These are phyloP conservation scores for Chlorokybus atmophyticus DNA, from an alignment of 139 green algal species.

Conservation along the genomic window DNA sequence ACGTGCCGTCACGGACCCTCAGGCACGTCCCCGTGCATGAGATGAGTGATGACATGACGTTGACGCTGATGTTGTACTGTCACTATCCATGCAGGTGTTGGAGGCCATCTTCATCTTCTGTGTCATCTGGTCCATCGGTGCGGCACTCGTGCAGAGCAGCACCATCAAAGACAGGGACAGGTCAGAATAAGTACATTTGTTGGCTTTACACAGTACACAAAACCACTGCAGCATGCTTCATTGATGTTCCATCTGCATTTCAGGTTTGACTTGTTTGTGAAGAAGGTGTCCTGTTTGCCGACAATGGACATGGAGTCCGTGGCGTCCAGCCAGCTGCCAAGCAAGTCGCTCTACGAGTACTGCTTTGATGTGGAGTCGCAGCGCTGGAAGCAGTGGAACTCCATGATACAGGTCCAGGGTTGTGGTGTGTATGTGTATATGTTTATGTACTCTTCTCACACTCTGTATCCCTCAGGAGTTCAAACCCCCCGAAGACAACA, in stretches of 20 bases:
- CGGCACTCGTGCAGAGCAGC: constrained; percentile 38
- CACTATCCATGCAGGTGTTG: too few relatives aligned
- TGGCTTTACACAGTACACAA: too few relatives aligned
- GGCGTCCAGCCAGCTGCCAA: constrained; percentile 40
- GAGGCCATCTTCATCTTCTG: constrained; percentile 65
- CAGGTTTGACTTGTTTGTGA: constrained; percentile 63
- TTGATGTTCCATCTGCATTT: too few relatives aligned
- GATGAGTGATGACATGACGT: constrained; percentile 13
- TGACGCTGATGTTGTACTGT: constrained; percentile 17
- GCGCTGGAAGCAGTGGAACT: constrained; percentile 55
- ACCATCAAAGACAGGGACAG: constrained; percentile 44
- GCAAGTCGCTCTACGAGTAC: constrained; percentile 69
- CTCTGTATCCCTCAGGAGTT: constrained; percentile 25
- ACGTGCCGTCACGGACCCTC: constrained; percentile 28
- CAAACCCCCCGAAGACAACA: constrained; percentile 37
- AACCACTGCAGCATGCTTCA: too few relatives aligned
- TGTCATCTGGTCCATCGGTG: constrained; percentile 54
- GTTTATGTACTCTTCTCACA: not conserved
- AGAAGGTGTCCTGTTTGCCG: constrained; percentile 41
- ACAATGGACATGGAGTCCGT: constrained; percentile 48
- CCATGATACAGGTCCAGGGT: constrained; percentile 27
- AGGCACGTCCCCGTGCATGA: too few relatives aligned
- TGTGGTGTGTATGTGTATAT: not conserved
- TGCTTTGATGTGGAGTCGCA: constrained; percentile 48
- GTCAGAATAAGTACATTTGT: too few relatives aligned